Percentiles rank a stretch among this genome's conserved stretches.
Evolutionary conservation across 768 basidiomycete genomes (phyloP).

Genomic region (Obba rivulosa): DNA sequence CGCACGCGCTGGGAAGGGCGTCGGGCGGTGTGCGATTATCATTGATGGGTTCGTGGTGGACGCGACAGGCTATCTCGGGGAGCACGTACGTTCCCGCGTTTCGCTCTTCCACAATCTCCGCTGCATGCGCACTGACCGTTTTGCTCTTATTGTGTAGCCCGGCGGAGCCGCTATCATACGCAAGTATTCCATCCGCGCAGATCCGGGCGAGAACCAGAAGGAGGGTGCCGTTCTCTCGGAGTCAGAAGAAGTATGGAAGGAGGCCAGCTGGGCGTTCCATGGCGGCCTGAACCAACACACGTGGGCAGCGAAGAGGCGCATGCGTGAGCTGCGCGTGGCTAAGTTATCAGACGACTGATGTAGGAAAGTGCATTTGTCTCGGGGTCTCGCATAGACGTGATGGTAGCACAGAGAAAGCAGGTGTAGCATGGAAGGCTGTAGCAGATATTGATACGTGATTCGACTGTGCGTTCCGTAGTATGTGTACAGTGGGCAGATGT

Average conservation of each 20-base stretch:
- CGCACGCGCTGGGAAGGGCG: slow-evolving; percentile 22
- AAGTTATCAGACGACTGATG: slow-evolving; percentile 19
- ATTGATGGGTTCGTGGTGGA: slow-evolving; percentile 61
- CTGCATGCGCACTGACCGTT: not conserved
- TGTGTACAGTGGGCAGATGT: too few relatives aligned
- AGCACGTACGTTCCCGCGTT: slow-evolving; percentile 50
- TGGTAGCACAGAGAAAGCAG: too few relatives aligned
- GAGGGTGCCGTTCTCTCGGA: not conserved
- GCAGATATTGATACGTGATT: too few relatives aligned
- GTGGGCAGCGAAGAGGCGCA: slow-evolving; percentile 43
- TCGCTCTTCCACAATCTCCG: not conserved
- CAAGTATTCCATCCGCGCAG: slow-evolving; percentile 36
- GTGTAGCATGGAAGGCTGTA: too few relatives aligned
- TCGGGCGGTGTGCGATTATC: slow-evolving; percentile 42
- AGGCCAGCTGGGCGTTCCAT: slow-evolving; percentile 61
- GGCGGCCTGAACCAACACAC: slow-evolving; percentile 74
- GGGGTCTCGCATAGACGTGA: too few relatives aligned
- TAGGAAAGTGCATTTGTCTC: too few relatives aligned
- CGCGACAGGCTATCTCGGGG: slow-evolving; percentile 52
- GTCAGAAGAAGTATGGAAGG: slow-evolving; percentile 22
- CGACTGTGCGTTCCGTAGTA: too few relatives aligned
- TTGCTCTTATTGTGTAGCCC: slow-evolving; percentile 38
- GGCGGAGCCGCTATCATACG: slow-evolving; percentile 54
- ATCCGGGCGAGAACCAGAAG: not conserved
- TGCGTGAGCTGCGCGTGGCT: slow-evolving; percentile 47